Evolutionary conservation across 257 asterid species (phyloP).

Genomic region (Forsythia suspensa): DNA sequence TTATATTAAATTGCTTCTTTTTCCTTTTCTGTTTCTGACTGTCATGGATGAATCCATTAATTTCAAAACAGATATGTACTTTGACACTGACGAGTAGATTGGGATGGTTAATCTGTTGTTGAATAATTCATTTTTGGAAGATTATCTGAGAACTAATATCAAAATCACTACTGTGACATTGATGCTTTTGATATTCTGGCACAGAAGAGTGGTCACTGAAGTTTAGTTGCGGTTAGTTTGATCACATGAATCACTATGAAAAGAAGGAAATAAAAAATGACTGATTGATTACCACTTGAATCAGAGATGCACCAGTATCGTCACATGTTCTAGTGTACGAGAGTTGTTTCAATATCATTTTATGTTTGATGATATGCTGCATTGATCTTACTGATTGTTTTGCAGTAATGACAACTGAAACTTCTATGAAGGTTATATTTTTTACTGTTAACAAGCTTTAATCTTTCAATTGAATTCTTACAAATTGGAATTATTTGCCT

Average conservation of each 20-base stretch:
- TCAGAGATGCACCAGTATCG: neutral
- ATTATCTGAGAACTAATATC: neutral
- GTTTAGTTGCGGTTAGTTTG: neutral
- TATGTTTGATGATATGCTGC: neutral
- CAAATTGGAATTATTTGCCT: neutral
- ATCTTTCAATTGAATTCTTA: neutral
- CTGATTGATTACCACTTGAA: neutral
- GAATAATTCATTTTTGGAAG: neutral
- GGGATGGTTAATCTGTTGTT: neutral
- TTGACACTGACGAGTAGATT: neutral
- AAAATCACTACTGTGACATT: neutral
- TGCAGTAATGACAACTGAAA: neutral
- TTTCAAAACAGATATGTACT: neutral
- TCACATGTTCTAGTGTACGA: neutral
- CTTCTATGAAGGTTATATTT: neutral
- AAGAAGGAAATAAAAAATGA: neutral
- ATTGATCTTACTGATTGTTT: neutral
- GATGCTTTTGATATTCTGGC: neutral
- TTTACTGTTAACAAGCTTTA: neutral
- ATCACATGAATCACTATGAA: neutral
- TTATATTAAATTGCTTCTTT: neutral
- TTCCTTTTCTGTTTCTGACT: conserved; percentile 3
- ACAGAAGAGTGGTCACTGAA: neutral
- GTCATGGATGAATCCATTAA: conserved; percentile 6
- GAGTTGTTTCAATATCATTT: neutral